Conservation (phyloP, 2,329 filamentous ascomycete species). For the Verticillium alfalfae region DNA sequence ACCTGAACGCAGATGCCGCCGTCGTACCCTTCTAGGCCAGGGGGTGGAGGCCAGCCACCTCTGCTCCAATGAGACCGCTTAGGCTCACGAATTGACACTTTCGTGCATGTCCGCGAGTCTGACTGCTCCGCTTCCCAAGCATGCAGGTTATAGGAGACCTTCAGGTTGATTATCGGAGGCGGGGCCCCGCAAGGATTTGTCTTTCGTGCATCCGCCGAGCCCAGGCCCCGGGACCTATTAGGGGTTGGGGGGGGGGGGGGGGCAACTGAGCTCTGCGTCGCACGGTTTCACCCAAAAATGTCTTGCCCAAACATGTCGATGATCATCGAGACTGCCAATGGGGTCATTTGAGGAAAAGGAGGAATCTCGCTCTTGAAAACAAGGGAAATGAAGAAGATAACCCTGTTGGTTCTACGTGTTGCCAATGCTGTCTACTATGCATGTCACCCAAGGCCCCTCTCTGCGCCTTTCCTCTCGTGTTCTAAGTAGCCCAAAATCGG, state of each 20-base stretch:
- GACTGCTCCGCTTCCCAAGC: neutral
- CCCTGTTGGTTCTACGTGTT: neutral
- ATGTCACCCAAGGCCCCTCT: neutral
- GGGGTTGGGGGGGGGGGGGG: neutral
- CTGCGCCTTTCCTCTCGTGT: neutral
- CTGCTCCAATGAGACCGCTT: neutral
- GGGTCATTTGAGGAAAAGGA: neutral
- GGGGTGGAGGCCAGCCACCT: neutral
- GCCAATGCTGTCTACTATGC: neutral
- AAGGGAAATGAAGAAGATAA: constrained; percentile 5
- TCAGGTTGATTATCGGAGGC: neutral
- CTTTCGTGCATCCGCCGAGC: neutral
- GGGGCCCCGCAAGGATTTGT: neutral
- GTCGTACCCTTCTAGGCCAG: neutral
- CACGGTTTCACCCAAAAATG: neutral
- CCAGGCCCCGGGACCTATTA: too few relatives aligned
- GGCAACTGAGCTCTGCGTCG: neutral
- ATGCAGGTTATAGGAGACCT: neutral
- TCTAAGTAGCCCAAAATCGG: neutral
- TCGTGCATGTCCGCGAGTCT: neutral
- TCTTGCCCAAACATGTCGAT: neutral
- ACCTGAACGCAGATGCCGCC: neutral
- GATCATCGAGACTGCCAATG: too few relatives aligned
- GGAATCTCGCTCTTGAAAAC: neutral
- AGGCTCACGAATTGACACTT: neutral